A percentile compares a stretch with the other conserved stretches of the same genome.
Conservation (phyloP, 176 grass and related monocot species). For the Oryza glaberrima region DNA sequence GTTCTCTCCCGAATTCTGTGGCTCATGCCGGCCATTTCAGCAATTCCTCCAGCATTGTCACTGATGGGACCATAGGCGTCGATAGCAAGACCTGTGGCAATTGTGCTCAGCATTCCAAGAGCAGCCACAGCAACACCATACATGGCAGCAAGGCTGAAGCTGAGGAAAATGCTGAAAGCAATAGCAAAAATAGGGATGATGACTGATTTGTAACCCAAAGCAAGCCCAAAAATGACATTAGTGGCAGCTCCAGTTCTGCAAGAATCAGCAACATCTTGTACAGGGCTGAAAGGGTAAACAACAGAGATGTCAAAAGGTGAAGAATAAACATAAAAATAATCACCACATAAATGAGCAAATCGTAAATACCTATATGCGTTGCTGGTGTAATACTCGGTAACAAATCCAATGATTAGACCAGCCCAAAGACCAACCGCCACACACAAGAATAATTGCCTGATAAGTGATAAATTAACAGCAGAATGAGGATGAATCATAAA, state of each 20-base stretch:
- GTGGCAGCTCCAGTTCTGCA: conserved; percentile 73
- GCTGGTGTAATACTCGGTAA: conserved; percentile 70
- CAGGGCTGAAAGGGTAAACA: conserved; percentile 53
- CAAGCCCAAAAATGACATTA: conserved; percentile 69
- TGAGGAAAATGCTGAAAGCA: conserved; percentile 56
- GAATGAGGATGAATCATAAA: conserved; percentile 9
- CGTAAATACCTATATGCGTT: conserved; percentile 55
- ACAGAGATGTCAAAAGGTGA: neutral
- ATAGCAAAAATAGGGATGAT: conserved; percentile 73
- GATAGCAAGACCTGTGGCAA: conserved; percentile 63
- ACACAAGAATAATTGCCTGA: conserved; percentile 68
- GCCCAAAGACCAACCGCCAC: conserved; percentile 65
- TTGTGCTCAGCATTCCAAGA: conserved; percentile 75
- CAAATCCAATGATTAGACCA: conserved; percentile 62
- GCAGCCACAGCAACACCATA: conserved; percentile 74
- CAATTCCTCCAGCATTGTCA: conserved; percentile 69
- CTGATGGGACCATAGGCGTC: conserved; percentile 73
- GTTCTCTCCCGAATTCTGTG: conserved; percentile 61
- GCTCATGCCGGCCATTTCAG: conserved; percentile 76
- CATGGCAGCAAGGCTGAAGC: conserved; percentile 73
- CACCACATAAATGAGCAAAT: neutral
- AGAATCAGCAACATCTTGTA: conserved; percentile 65
- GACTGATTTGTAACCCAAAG: conserved; percentile 70
- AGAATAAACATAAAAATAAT: neutral
- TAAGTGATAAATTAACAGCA: conserved; percentile 39